A percentile compares a stretch with the other conserved stretches of the same genome.
Evolutionary conservation across 495 filamentous ascomycete species (phyloP).

Genomic region (Alectoria sarmentosa): DNA sequence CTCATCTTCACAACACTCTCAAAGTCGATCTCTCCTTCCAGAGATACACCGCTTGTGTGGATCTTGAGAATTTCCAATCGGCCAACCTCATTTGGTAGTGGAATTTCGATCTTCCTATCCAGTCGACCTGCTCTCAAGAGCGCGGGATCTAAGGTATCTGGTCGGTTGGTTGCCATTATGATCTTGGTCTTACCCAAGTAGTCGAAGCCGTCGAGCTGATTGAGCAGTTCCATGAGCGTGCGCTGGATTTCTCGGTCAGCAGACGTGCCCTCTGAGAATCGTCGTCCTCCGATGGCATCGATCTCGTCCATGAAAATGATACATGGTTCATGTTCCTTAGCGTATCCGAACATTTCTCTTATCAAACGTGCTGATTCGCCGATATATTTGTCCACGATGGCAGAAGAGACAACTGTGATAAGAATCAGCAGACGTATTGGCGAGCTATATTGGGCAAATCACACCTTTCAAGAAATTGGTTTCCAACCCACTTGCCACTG

Average conservation of each 20-base stretch:
- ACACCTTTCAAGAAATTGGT: slow-evolving; percentile 98
- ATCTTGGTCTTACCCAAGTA: slow-evolving; percentile 99
- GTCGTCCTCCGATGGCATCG: slow-evolving; percentile 93
- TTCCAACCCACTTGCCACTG: slow-evolving; percentile 93
- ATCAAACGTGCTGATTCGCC: slow-evolving; percentile 97
- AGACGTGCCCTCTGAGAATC: slow-evolving; percentile 97
- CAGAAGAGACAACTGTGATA: slow-evolving; percentile 86
- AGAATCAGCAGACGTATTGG: slow-evolving; percentile 24
- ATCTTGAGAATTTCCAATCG: slow-evolving; percentile 98
- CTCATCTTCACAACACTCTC: slow-evolving; percentile 99
- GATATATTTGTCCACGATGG: slow-evolving; percentile 99
- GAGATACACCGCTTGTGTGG: slow-evolving; percentile 75
- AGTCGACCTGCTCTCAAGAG: slow-evolving; percentile 88
- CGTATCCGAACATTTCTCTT: slow-evolving; percentile 99
- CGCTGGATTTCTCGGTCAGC: slow-evolving; percentile 98
- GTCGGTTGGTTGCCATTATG: slow-evolving; percentile 99
- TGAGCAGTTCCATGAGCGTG: slow-evolving; percentile 97
- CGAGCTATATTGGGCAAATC: slow-evolving; percentile 9
- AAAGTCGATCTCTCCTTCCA: slow-evolving; percentile 96
- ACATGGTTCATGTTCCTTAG: slow-evolving; percentile 98
- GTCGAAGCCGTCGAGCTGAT: slow-evolving; percentile 98
- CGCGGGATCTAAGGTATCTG: slow-evolving; percentile 94
- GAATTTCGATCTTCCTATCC: slow-evolving; percentile 98
- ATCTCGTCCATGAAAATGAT: slow-evolving; percentile 99
- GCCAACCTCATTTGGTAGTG: slow-evolving; percentile 97